Conservation (phyloP, 176 grass and related monocot genomes). For the Oryza meyeriana region DNA sequence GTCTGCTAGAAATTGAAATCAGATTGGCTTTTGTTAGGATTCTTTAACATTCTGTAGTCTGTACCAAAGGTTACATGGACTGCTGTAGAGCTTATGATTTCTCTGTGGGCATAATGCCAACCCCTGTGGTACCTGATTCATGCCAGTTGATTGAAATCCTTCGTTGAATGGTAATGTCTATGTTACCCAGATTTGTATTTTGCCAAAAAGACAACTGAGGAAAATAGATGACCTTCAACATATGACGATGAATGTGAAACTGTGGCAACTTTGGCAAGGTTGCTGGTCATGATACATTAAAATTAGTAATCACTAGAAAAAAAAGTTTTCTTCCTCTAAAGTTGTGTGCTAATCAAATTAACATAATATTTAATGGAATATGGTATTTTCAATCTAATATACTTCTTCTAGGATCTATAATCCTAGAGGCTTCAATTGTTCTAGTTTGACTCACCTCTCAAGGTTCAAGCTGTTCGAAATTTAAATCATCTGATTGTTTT, state of each 20-base stretch:
- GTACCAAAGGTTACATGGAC: not conserved
- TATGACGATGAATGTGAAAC: not conserved
- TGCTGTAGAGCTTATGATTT: not conserved
- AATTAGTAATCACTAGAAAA: not conserved
- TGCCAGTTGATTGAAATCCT: conserved; percentile 2
- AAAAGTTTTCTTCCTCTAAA: not conserved
- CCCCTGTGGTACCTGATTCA: not conserved
- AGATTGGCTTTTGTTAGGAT: not conserved
- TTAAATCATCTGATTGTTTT: not conserved
- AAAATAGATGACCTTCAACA: not conserved
- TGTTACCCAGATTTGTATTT: not conserved
- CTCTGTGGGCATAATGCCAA: not conserved
- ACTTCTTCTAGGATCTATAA: not conserved
- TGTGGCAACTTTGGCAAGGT: not conserved
- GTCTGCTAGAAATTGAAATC: not conserved
- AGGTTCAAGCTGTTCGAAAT: not conserved
- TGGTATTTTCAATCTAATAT: not conserved
- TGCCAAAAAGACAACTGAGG: not conserved
- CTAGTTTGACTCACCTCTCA: not conserved
- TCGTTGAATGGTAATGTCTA: not conserved
- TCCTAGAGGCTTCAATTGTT: conserved; percentile 2
- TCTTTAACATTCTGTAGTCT: not conserved
- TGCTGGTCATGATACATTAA: not conserved
- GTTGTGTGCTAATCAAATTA: not conserved
- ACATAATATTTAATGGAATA: not conserved